Base-by-base conservation (phyloP, 768 basidiomycete genomes). In the Mycena vitilis region DNA sequence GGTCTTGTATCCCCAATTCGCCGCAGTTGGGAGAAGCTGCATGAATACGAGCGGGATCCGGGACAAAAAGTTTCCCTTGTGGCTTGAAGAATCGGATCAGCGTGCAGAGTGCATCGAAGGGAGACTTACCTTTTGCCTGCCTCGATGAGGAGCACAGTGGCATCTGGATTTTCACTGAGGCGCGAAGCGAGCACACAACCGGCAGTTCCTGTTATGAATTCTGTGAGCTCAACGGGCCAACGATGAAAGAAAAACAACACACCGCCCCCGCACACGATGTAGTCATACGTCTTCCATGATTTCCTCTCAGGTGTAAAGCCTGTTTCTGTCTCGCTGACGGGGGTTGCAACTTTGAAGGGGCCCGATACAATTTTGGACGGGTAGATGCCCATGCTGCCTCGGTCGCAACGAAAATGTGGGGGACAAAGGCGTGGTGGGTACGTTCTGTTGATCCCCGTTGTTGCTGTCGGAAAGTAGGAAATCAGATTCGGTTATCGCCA, bases 141-240 rank as follows among this genome's bases (percentile, higher is more conserved):
- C 65, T 82, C 81, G 47, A 86, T 71, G 20, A 86, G 73, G 34
- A 86, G 78, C 30, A 86, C 83, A 0, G 74, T 77, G 0, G 79
- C 36, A 2, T 74, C 73, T 1, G 77, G 45, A 51, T 80, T 74
- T 68, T 85, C 84, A 0, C 83, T 78, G 34, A 86, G 76, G 47
- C 85, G 79, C 16, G 77, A 81, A 8, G 85, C 85, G 5, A 86
- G 73, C 6, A 83, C 82, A 56, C 82, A 81, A 0, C 85, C 84
- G 2, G 84, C 84, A 20, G 81, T 82, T 23, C 85, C 85, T 68
- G 30, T 2, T 30, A 30, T 30, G 3, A 5, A 30, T 5, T n/a
- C 20, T 38, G 9, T 11, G 38, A 11, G 18, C 5, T 57, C 57
- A 48, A 53, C 12, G 15, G 23, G 11, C n/a, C 30, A 13, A 12